A percentile compares a stretch with the other conserved stretches of the same genome.
These are phyloP conservation scores for Raphidocelis subcapitata DNA, from an alignment of 139 green algal genomes.

Conservation along the genomic window DNA sequence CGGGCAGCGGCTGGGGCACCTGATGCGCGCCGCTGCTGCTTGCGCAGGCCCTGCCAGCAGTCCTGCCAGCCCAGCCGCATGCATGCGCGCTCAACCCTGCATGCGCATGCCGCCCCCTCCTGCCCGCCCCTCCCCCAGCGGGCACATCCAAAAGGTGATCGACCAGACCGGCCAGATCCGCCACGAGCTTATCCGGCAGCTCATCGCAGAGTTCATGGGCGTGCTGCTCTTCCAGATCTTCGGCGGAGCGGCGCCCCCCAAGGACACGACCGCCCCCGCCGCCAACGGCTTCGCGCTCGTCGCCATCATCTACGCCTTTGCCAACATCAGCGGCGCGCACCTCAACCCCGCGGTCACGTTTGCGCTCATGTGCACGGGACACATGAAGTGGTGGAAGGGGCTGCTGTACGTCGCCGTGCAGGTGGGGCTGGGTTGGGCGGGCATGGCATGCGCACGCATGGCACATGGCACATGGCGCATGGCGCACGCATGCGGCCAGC, in stretches of 20 bases:
- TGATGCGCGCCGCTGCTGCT: not conserved
- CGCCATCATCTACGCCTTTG: slow-evolving; percentile 65
- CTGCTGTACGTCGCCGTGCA: slow-evolving; percentile 69
- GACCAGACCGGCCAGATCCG: slow-evolving; percentile 44
- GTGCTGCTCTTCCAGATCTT: slow-evolving; percentile 62
- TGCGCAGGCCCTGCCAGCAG: not conserved
- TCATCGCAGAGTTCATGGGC: slow-evolving; percentile 59
- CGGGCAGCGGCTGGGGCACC: not conserved
- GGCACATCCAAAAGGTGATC: slow-evolving; percentile 23
- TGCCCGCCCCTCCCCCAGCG: slow-evolving; percentile 24
- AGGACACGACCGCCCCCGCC: slow-evolving; percentile 51
- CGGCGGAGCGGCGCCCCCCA: slow-evolving; percentile 51
- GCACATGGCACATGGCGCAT: too few species aligned
- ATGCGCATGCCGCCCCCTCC: not conserved
- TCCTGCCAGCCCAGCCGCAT: too few species aligned
- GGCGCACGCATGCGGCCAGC: too few species aligned
- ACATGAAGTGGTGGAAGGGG: slow-evolving; percentile 68
- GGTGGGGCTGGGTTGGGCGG: slow-evolving; percentile 27
- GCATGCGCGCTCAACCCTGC: too few species aligned
- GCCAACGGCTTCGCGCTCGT: slow-evolving; percentile 63
- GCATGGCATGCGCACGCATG: too few species aligned
- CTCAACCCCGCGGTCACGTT: slow-evolving; percentile 76
- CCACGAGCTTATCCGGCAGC: slow-evolving; percentile 38
- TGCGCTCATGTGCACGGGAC: slow-evolving; percentile 71
- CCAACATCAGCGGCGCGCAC: slow-evolving; percentile 69